These are phyloP conservation scores for Nepenthes alata DNA, from an alignment of 179 eudicot genomes.

Conservation along the genomic window DNA sequence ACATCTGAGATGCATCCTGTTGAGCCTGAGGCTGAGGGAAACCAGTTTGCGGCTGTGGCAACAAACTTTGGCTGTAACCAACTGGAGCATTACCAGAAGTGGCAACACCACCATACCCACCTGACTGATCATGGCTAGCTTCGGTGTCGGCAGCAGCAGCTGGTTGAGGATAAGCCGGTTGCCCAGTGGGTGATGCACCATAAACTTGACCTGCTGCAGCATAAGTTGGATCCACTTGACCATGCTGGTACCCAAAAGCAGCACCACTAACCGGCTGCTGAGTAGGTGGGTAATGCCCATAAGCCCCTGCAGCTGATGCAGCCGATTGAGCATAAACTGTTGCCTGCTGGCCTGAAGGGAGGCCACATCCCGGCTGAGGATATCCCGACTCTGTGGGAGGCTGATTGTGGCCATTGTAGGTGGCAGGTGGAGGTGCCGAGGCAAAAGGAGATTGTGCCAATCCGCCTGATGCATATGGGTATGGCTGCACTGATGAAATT, in stretches of 20 bases:
- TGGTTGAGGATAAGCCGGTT: constrained; percentile 54
- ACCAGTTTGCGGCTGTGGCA: constrained; percentile 30
- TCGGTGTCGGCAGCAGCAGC: constrained; percentile 16
- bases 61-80: not conserved
- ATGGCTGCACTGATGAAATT: constrained; percentile 31
- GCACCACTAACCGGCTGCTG: constrained; percentile 39
- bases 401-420: constrained; percentile 43
- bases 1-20: constrained; percentile 51
- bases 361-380: constrained; percentile 23
- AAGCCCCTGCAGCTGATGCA: constrained; percentile 23
- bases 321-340: constrained; percentile 21
- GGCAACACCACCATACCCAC: constrained; percentile 19
- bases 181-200: constrained; percentile 33
- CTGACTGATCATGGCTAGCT: constrained; percentile 58
- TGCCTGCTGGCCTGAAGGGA: not conserved
- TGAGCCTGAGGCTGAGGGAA: constrained; percentile 17
- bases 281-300: constrained; percentile 47
- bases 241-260: constrained; percentile 42
- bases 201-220: constrained; percentile 23
- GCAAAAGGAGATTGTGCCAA: constrained; percentile 47
- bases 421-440: constrained; percentile 21
- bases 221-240: constrained; percentile 44
- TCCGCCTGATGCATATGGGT: constrained; percentile 36
- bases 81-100: constrained; percentile 17
- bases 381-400: constrained; percentile 22